These are phyloP conservation scores for Russula sp. DNA, from an alignment of 768 basidiomycete species.

Conservation along the genomic window DNA sequence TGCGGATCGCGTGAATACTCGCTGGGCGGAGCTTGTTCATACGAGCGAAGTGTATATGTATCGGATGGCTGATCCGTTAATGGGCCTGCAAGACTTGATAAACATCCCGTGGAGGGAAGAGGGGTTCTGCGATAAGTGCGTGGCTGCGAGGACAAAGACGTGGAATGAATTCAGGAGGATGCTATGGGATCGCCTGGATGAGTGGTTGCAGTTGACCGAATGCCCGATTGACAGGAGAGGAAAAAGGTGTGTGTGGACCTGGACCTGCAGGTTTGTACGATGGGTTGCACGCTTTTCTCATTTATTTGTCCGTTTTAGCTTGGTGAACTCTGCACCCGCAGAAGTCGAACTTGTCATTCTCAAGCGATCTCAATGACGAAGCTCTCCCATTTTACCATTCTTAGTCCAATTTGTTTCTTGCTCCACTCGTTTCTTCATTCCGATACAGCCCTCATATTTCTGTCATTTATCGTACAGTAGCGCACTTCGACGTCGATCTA, in stretches of 20 bases:
- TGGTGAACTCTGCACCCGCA: no score
- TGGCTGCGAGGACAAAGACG: conserved; percentile 32
- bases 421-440: no score
- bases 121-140: conserved; percentile 41
- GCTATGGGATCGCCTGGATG: conserved; percentile 24
- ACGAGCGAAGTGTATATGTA: conserved; percentile 34
- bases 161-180: conserved; percentile 34
- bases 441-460: no score
- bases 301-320: background rate
- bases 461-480: no score
- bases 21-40: conserved; percentile 30
- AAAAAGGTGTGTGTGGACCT: background rate
- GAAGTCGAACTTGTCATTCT: no score
- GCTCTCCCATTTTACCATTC: no score
- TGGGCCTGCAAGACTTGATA: conserved; percentile 38
- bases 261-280: background rate
- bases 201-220: conserved; percentile 23
- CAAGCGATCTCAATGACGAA: no score
- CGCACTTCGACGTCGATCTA: no score
- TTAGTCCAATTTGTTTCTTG: background rate
- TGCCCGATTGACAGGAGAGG: background rate
- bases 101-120: conserved; percentile 35
- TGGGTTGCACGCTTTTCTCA: background rate
- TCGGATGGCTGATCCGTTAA: conserved; percentile 39
- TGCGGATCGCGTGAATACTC: conserved; percentile 11